Evolutionary conservation across 2,329 filamentous ascomycete species (phyloP).

Genomic region (Scedosporium dehoogii): DNA sequence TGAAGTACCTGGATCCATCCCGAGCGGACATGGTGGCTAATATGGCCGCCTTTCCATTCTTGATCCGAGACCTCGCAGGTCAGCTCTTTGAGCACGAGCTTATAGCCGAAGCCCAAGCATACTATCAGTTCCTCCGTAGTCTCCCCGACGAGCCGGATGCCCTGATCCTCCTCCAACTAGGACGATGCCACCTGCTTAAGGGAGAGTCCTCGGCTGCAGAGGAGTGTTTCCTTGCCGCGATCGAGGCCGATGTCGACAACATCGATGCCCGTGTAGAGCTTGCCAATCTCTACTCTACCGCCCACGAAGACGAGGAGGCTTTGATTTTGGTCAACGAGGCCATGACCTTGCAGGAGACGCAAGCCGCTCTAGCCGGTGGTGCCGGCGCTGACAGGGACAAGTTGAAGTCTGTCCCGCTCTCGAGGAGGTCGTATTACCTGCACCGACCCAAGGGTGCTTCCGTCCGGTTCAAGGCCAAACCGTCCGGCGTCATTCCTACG

Average conservation of each 20-base stretch:
- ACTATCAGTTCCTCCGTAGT: slow-evolving; percentile 44
- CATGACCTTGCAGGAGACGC: slow-evolving; percentile 46
- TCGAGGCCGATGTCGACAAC: slow-evolving; percentile 60
- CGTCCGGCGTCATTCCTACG: slow-evolving; percentile 19
- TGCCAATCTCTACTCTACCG: slow-evolving; percentile 74
- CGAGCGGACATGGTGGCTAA: background rate
- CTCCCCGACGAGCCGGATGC: slow-evolving; percentile 40
- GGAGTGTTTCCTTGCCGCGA: slow-evolving; percentile 64
- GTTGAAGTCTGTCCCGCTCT: background rate
- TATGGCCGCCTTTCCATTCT: slow-evolving; percentile 55
- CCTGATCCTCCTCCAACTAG: slow-evolving; percentile 44
- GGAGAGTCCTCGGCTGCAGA: slow-evolving; percentile 61
- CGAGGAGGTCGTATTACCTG: background rate
- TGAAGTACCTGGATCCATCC: slow-evolving; percentile 1
- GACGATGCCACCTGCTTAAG: slow-evolving; percentile 58
- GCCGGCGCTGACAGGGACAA: slow-evolving; percentile 13
- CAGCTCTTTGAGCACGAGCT: slow-evolving; percentile 31
- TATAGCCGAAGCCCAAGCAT: slow-evolving; percentile 36
- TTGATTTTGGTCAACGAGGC: slow-evolving; percentile 69
- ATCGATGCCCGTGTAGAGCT: slow-evolving; percentile 71
- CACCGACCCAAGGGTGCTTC: background rate
- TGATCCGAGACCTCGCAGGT: slow-evolving; percentile 60
- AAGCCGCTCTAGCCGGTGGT: background rate
- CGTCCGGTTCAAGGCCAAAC: background rate
- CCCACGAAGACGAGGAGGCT: slow-evolving; percentile 64